Evolutionary conservation across 78 protist species (phyloP).

Genomic region (Dictyostelium purpureum): DNA sequence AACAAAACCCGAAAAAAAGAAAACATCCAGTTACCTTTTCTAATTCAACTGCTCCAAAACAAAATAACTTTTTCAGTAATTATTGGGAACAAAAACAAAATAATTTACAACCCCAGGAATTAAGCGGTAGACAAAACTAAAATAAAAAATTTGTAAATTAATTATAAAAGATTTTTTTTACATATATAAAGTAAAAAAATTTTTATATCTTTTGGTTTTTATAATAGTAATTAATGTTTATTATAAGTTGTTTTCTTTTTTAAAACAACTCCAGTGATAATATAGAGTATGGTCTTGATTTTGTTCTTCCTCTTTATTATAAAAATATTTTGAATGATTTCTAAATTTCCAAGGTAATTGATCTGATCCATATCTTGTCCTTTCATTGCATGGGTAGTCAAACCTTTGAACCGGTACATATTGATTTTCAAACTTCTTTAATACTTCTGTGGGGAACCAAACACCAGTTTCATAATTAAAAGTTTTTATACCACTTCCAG

Average conservation of each 20-base stretch:
- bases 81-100: conserved; percentile 32
- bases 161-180: too few species aligned
- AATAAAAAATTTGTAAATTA: too few species aligned
- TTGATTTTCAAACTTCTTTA: background rate
- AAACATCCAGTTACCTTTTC: background rate
- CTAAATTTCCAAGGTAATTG: conserved; percentile 10
- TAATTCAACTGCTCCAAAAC: background rate
- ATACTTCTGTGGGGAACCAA: background rate
- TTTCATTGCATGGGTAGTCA: background rate
- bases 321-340: background rate
- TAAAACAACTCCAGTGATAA: conserved; percentile 17
- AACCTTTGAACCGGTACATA: background rate
- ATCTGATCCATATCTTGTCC: background rate
- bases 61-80: background rate
- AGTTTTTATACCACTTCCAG: background rate
- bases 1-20: background rate
- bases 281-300: background rate
- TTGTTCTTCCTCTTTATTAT: background rate
- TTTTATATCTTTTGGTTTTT: too few species aligned
- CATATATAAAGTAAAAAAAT: background rate
- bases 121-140: background rate
- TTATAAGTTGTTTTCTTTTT: background rate
- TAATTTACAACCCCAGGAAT: background rate
- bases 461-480: conserved; percentile 36
- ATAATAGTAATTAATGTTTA: background rate